Percentiles rank a stretch among this genome's conserved stretches.
phyloP scores from a whole-genome alignment of 2,329 filamentous ascomycete species.

The Zarea fungicola region DNA sequence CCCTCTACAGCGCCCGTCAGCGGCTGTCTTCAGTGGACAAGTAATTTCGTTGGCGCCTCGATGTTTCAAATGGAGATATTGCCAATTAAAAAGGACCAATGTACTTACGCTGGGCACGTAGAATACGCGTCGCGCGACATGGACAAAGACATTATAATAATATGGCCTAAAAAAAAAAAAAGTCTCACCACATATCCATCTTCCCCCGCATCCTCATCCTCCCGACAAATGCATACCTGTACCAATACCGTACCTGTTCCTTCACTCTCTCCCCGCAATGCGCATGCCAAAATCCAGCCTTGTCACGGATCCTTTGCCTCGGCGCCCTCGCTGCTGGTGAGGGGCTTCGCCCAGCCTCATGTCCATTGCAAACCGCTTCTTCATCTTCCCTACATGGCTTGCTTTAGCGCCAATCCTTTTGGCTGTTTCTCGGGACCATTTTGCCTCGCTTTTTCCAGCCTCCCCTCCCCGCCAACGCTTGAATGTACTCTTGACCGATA shows the following conservation, averaged over 20 bases:
- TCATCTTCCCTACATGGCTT: constrained; percentile 4
- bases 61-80: no score
- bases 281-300: constrained; percentile 2
- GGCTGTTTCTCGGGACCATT: background rate
- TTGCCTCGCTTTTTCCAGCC: background rate
- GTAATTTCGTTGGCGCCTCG: no score
- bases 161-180: no score
- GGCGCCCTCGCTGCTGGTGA: background rate
- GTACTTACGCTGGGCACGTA: no score
- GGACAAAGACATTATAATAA: no score
- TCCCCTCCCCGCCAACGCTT: background rate
- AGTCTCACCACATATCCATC: background rate
- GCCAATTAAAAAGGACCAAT: no score
- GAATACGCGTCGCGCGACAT: no score
- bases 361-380: no score
- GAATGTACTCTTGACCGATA: background rate
- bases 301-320: background rate
- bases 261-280: background rate
- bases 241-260: background rate
- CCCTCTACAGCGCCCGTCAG: no score
- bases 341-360: no score
- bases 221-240: background rate
- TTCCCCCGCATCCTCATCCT: background rate
- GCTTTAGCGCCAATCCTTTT: background rate
- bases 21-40: no score